Conservation (phyloP, 495 filamentous ascomycete genomes). For the Xylaria cubensis region DNA sequence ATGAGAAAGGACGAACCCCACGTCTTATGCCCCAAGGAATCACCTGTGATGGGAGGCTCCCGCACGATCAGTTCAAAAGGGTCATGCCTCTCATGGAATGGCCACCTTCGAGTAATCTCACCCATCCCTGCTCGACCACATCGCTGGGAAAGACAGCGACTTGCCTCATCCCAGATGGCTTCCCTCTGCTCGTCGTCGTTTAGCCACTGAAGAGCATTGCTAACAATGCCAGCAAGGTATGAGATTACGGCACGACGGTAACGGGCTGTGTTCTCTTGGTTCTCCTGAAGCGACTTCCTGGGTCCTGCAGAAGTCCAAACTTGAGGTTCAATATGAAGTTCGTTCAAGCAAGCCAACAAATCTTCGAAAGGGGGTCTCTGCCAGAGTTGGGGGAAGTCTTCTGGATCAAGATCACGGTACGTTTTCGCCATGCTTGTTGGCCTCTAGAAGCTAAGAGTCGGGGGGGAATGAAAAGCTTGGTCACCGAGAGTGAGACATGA, state of each 20-base stretch:
- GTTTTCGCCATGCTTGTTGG: conserved; percentile 13
- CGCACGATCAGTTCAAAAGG: conserved; percentile 71
- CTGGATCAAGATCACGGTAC: conserved; percentile 17
- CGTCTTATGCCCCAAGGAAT: conserved; percentile 90
- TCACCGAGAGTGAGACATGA: conserved; percentile 35
- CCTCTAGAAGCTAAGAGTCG: neutral
- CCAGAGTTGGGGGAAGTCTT: conserved; percentile 53
- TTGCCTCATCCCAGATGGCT: conserved; percentile 78
- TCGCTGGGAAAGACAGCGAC: conserved; percentile 77
- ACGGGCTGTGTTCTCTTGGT: conserved; percentile 37
- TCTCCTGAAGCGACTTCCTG: conserved; percentile 41
- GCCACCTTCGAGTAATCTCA: conserved; percentile 76
- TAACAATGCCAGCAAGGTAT: conserved; percentile 80
- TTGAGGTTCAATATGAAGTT: conserved; percentile 48
- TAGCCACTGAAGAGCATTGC: conserved; percentile 77
- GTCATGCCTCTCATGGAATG: conserved; percentile 51
- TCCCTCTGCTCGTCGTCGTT: conserved; percentile 73
- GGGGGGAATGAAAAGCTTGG: neutral
- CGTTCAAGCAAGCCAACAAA: conserved; percentile 46
- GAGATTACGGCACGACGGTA: conserved; percentile 50
- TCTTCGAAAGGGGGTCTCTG: conserved; percentile 50
- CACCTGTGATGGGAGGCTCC: conserved; percentile 85
- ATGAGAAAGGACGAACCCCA: conserved; percentile 90
- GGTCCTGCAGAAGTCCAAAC: conserved; percentile 46
- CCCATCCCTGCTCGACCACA: conserved; percentile 80